Percentiles rank a stretch among this genome's conserved stretches.
Conservation (phyloP, 257 asterid genomes). For the Solanum chiquidenum region DNA sequence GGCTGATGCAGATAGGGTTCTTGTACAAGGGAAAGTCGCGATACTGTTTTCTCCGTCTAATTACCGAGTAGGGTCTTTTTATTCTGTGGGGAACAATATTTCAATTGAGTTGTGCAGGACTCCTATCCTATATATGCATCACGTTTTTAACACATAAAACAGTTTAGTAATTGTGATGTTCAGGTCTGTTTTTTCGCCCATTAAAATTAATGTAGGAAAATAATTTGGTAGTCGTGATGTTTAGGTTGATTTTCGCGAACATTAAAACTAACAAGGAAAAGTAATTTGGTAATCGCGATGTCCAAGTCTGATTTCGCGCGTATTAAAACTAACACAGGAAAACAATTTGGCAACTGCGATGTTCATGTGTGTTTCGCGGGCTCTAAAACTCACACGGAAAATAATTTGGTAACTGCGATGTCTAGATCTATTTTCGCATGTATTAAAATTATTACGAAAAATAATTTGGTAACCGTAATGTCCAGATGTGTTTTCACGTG, state of each 20-base stretch:
- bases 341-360: no score
- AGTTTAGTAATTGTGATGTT: neutral
- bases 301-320: rapidly evolving
- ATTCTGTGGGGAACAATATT: neutral
- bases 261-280: neutral
- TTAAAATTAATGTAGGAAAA: neutral
- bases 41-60: neutral
- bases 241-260: rapidly evolving
- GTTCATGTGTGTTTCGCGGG: neutral
- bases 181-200: rapidly evolving
- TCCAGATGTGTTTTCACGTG: neutral
- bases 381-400: neutral
- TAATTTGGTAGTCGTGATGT: neutral
- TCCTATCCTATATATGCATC: neutral
- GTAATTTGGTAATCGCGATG: neutral
- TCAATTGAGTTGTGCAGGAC: neutral
- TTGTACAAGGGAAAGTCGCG: no score
- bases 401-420: neutral
- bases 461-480: neutral
- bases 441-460: no score
- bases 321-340: no score
- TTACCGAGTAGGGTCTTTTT: neutral
- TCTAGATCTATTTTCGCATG: neutral
- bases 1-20: neutral
- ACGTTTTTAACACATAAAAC: neutral